Conservation (phyloP, 768 basidiomycete species). For the Tulasnella sp. region DNA sequence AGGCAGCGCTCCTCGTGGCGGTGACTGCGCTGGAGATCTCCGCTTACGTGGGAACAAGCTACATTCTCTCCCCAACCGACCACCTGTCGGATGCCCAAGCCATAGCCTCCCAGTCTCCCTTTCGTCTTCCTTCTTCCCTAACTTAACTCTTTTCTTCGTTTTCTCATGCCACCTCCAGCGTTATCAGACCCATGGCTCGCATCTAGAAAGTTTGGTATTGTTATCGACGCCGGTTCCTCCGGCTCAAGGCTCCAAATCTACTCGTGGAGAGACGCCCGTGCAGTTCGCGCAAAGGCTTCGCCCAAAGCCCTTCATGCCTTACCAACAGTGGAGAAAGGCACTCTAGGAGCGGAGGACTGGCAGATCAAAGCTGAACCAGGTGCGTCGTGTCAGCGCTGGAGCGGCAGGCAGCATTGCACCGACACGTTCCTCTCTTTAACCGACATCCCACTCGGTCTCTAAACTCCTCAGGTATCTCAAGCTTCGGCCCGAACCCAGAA, state of each 20-base stretch:
- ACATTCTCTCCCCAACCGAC: constrained; percentile 8
- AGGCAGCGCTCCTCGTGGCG: background rate
- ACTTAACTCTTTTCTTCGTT: constrained; percentile 11
- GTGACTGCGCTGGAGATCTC: constrained; percentile 10
- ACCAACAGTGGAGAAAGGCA: constrained; percentile 91
- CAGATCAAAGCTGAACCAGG: constrained; percentile 92
- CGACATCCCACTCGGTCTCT: background rate
- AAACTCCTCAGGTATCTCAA: constrained; percentile 72
- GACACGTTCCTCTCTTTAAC: background rate
- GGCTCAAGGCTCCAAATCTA: constrained; percentile 96
- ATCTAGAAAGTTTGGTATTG: constrained; percentile 85
- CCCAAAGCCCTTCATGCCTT: constrained; percentile 47
- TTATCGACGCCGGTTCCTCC: constrained; percentile 98
- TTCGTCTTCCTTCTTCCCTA: background rate
- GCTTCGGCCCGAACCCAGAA: constrained; percentile 69
- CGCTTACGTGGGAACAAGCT: background rate
- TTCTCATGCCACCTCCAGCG: constrained; percentile 72
- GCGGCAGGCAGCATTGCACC: background rate
- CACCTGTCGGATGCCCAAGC: constrained; percentile 12
- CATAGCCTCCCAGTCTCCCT: background rate
- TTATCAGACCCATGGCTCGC: constrained; percentile 73
- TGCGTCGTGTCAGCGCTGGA: constrained; percentile 48
- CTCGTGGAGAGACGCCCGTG: constrained; percentile 87
- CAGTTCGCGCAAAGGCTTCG: constrained; percentile 46
- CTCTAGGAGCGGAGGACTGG: constrained; percentile 79